Evolutionary conservation across 331 rosid species (phyloP).

Genomic region (Quercus tomentella): DNA sequence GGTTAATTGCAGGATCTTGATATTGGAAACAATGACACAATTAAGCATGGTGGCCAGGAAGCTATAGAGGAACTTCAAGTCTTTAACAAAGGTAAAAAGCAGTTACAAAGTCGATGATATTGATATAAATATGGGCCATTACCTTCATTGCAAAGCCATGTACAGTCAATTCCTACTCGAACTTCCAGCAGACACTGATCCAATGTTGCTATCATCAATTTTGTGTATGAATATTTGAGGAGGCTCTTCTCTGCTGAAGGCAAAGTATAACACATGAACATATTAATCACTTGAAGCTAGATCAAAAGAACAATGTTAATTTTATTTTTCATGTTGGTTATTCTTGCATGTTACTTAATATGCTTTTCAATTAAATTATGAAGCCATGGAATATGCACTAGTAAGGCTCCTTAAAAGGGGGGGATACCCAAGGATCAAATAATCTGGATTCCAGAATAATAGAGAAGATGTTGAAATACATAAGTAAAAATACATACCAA

Average conservation of each 20-base stretch:
- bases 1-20: neutral
- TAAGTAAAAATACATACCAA: no score
- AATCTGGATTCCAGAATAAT: neutral
- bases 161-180: conserved; percentile 27
- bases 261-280: neutral
- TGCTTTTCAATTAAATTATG: neutral
- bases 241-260: conserved; percentile 48
- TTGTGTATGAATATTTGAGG: conserved; percentile 65
- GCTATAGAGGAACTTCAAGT: neutral
- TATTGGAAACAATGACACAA: neutral
- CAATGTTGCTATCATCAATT: conserved; percentile 20
- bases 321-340: neutral
- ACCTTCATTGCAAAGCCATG: conserved; percentile 20
- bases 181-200: conserved; percentile 42
- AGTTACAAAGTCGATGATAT: no score
- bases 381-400: neutral
- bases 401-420: neutral
- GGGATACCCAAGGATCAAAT: neutral
- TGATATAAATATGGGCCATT: neutral
- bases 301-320: neutral
- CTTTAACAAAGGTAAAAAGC: no score
- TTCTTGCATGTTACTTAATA: neutral
- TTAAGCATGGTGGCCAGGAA: neutral
- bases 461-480: no score
- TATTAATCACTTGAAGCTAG: neutral